Evolutionary conservation across 352 stramenopile genomes (phyloP).

Genomic region (Pythium insidiosum): DNA sequence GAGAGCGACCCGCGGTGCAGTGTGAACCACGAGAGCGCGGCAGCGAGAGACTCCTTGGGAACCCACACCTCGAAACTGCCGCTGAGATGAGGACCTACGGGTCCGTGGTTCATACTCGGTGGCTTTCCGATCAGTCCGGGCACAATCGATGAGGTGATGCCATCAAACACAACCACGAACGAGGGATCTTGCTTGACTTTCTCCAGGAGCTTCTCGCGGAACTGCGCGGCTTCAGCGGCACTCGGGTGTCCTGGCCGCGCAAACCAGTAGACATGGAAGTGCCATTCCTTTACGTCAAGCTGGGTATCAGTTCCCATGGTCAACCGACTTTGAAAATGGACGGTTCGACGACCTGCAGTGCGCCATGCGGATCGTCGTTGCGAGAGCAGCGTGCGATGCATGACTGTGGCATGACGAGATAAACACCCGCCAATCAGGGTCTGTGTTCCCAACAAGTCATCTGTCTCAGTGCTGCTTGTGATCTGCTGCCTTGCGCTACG

Average conservation of each 20-base stretch:
- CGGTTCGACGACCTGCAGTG: no score
- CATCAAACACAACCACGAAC: slow-evolving; percentile 58
- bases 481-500: no score
- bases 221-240: slow-evolving; percentile 26
- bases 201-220: slow-evolving; percentile 39
- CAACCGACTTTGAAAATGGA: no score
- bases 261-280: slow-evolving; percentile 72
- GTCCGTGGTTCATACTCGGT: slow-evolving; percentile 43
- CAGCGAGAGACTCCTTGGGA: slow-evolving; percentile 46
- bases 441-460: no score
- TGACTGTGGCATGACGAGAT: no score
- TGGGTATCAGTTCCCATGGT: no score
- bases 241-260: slow-evolving; percentile 26
- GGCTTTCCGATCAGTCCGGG: slow-evolving; percentile 17
- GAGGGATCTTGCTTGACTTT: slow-evolving; percentile 25
- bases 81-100: slow-evolving; percentile 51
- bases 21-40: slow-evolving; percentile 58
- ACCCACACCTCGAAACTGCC: slow-evolving; percentile 69
- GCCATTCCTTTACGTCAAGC: slow-evolving; percentile 63
- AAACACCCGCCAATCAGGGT: no score
- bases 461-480: no score
- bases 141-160: slow-evolving; percentile 25
- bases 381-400: no score
- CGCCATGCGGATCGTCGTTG: no score
- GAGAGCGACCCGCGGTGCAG: slow-evolving; percentile 46